Evolutionary conservation across 139 green algal species (phyloP), one percentile per base, ranked within the genome.

Genomic region (Chlamydomonas asymmetrica): DNA sequence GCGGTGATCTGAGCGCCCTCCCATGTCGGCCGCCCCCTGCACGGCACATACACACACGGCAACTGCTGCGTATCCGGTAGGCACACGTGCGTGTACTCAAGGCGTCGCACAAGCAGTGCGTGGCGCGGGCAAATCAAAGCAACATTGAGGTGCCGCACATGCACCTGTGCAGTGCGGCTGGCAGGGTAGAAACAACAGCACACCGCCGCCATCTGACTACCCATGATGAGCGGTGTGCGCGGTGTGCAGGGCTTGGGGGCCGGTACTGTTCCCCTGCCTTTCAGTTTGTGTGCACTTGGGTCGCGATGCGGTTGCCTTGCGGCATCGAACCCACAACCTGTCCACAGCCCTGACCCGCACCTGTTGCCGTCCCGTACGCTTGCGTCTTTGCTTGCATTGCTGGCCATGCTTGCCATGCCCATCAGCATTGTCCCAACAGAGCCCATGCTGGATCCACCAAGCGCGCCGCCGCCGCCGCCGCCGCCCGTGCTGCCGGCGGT

Each of bases 291-390:
- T 35, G 5, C 13, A 66, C 20, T 34, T n/a, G 60, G 60, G 5
- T 4, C 5, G 16, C 27, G 60, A 29, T 25, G 34, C 3, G 60
- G 60, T 31, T 10, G 60, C 3, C 34, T 34, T 5, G 32, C 5
- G n/a, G 56, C 9, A n/a, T 9, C 29, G 38, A 31, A 18, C 5
- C 8, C 54, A 32, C 54, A 20, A 27, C 54, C 54, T 27, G 7
- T 27, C 54, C 54, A 27, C 54, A 31, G n/a, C 8, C 45, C 70
- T n/a, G 39, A 76, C 70, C 70, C 70, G 29, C 31, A 23, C 8
- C 37, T 20, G 70, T 37, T 67, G 39, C 70, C 56, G 57, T 76
- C 70, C 45, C 13, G 45, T 32, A 68, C 70, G 2, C 16, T n/a
- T n/a, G 13, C 9, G n/a, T n/a, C n/a, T n/a, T n/a, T n/a, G n/a